A percentile compares a stretch with the other conserved stretches of the same genome.
phyloP scores from a whole-genome alignment of 2,329 filamentous ascomycete species.

The Juglanconis juglandina region DNA sequence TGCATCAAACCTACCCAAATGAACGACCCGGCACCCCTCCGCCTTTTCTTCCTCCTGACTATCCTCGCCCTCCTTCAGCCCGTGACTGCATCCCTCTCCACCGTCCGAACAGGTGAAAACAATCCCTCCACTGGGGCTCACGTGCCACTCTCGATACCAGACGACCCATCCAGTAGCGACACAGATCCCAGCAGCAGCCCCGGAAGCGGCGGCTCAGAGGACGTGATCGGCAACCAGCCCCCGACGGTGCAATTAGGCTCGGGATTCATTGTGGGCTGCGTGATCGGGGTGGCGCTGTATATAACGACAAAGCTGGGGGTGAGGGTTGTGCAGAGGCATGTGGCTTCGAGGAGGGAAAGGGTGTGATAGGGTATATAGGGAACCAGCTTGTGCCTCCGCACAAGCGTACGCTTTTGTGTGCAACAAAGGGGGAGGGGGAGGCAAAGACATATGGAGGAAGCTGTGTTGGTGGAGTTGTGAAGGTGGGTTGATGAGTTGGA shows the following conservation, averaged over 20 bases:
- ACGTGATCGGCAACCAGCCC: constrained; percentile 1
- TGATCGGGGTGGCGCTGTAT: constrained; percentile 9
- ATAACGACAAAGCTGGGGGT: background rate
- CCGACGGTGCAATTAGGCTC: constrained; percentile 11
- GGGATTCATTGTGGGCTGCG: constrained; percentile 15
- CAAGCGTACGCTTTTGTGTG: too few species aligned
- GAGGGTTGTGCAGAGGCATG: background rate
- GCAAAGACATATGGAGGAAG: background rate
- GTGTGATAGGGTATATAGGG: too few species aligned
- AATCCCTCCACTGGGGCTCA: too few species aligned
- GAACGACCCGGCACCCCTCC: too few species aligned
- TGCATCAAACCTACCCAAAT: too few species aligned
- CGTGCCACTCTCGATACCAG: too few species aligned
- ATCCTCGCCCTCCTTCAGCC: too few species aligned
- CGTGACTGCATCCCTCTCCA: too few species aligned
- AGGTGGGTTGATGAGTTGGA: background rate
- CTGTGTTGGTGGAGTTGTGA: background rate
- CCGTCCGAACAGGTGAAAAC: too few species aligned
- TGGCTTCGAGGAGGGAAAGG: background rate
- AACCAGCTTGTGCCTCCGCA: too few species aligned
- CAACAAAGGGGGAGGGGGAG: background rate
- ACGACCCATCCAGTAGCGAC: background rate
- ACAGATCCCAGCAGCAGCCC: background rate
- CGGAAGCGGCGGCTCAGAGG: background rate
- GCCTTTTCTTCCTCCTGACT: too few species aligned